Evolutionary conservation across 2,329 filamentous ascomycete genomes (phyloP).

Genomic region (Leptodontidium sp.): DNA sequence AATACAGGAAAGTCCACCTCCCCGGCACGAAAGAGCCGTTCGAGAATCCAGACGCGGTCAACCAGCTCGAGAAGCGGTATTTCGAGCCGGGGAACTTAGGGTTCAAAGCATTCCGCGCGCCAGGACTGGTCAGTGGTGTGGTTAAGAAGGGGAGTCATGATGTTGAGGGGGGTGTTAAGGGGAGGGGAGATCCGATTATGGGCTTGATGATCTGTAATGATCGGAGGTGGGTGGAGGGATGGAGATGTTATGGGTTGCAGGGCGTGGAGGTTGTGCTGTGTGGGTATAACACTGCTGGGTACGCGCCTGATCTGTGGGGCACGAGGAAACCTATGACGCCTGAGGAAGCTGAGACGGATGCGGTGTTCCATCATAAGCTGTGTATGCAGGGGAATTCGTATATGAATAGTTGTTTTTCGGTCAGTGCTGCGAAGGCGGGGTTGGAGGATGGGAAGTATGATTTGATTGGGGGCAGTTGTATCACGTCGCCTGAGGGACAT

Average conservation of each 20-base stretch:
- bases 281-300: constrained; percentile 61
- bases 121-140: constrained; percentile 52
- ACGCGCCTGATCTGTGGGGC: constrained; percentile 56
- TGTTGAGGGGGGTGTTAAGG: constrained; percentile 35
- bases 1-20: constrained; percentile 64
- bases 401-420: constrained; percentile 60
- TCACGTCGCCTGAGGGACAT: constrained; percentile 57
- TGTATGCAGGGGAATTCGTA: constrained; percentile 61
- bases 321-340: constrained; percentile 51
- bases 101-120: constrained; percentile 61
- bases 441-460: constrained; percentile 59
- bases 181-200: constrained; percentile 58
- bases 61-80: constrained; percentile 65
- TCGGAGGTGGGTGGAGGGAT: constrained; percentile 61
- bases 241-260: constrained; percentile 60
- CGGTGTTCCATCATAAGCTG: constrained; percentile 60
- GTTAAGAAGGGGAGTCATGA: constrained; percentile 45
- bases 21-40: constrained; percentile 62
- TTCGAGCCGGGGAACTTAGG: constrained; percentile 61
- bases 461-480: constrained; percentile 58
- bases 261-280: constrained; percentile 57
- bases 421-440: constrained; percentile 58
- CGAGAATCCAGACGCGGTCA: constrained; percentile 55
- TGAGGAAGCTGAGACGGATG: constrained; percentile 55
- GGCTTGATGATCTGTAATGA: constrained; percentile 66